Conservation (phyloP, 2,329 filamentous ascomycete genomes). For the Aspergillus quadrilineatus region DNA sequence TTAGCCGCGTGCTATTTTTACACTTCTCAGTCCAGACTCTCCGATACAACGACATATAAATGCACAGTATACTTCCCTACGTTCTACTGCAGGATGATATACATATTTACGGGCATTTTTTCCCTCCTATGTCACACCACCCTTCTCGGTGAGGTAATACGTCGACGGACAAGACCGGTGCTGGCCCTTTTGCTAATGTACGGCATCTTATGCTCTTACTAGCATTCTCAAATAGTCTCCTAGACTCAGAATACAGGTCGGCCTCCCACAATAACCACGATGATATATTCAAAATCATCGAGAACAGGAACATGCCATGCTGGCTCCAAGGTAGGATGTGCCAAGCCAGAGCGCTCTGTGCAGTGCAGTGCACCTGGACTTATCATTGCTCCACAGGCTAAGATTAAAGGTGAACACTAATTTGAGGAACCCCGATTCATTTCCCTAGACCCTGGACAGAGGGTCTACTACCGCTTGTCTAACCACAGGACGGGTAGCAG, state of each 20-base stretch:
- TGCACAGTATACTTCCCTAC: neutral
- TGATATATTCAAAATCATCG: neutral
- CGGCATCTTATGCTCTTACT: neutral
- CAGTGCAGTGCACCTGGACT: slow-evolving; percentile 1
- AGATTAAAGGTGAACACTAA: slow-evolving; percentile 5
- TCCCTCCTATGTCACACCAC: neutral
- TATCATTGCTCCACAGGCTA: slow-evolving; percentile 7
- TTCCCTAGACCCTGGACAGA: neutral
- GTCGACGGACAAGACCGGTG: neutral
- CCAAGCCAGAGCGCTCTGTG: slow-evolving; percentile 9
- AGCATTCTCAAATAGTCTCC: neutral
- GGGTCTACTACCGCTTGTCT: neutral
- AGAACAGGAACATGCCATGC: neutral
- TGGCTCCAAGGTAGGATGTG: neutral
- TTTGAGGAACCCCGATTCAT: neutral
- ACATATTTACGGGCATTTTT: too few relatives aligned
- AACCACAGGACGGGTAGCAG: neutral
- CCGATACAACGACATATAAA: neutral
- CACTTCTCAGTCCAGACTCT: neutral
- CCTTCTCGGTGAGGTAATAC: neutral
- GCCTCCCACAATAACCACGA: neutral
- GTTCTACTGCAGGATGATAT: too few relatives aligned
- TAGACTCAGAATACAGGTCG: neutral
- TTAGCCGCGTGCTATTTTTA: slow-evolving; percentile 18
- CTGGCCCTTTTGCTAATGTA: neutral